Evolutionary conservation across 768 basidiomycete genomes (phyloP), one percentile per base, ranked within the genome.

Genomic region (Serendipita sp.): DNA sequence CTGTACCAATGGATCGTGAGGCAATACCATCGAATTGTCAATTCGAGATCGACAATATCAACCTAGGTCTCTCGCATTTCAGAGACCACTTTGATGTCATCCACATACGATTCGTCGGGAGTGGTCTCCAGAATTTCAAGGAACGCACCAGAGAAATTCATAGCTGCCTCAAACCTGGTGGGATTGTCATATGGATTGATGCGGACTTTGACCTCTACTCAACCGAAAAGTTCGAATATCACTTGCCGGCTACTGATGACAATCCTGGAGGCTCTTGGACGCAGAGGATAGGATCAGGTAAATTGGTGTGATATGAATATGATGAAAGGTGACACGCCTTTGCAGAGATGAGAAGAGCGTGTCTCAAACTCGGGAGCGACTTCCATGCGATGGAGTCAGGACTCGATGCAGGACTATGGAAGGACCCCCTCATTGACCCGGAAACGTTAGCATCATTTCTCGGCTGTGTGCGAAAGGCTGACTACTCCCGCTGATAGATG

Each of bases 41-140:
- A 36, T 88, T 86, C 70, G 86, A 88, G 69, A 77, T 88, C 13
- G 87, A 83, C 72, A 83, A 88, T 71, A 75, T 87, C 66, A 82
- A 67, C 56, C 52, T 65, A 60, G 66, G 66, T 16, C 66, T 54
- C 44, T 84, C 72, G 76, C 80, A 66, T 32, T 65, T 58, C 32
- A 16, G 80, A 70, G 76, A 74, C 38, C 76, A 83, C 48, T 88
- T 86, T 68, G 83, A 88, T 71, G 74, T 88, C 69, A 78, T 88
- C 51, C 86, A 88, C 70, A 85, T 83, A 44, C 81, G 86, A 63
- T 84, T 30, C 38, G 64, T 65, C 15, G 32, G n/a, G 7, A 35
- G n/a, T 54, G 48, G 52, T 3, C 28, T 65, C 32, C 16, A 41
- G 7, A 45, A 65, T 38, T 32, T 54, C 35, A 35, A 54, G 3